Evolutionary conservation across 2,329 filamentous ascomycete species (phyloP).

Genomic region (Aspergillus brasiliensis): DNA sequence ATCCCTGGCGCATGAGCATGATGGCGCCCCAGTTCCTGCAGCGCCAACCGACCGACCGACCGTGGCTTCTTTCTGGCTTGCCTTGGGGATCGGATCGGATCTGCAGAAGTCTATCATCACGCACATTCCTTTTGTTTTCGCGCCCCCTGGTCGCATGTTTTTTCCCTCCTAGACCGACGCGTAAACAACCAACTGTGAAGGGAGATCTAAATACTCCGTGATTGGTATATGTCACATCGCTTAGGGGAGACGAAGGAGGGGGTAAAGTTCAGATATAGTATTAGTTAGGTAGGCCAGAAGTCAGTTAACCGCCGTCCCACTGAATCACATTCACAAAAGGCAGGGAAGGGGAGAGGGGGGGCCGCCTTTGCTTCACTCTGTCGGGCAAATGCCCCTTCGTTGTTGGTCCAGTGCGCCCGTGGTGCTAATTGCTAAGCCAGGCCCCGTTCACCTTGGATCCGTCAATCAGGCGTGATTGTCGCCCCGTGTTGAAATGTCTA

Average conservation of each 20-base stretch:
- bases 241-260: not conserved
- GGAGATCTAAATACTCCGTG: not conserved
- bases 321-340: conserved; percentile 13
- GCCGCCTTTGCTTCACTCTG: conserved; percentile 17
- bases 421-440: conserved; percentile 19
- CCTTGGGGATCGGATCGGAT: conserved; percentile 22
- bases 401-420: conserved; percentile 8
- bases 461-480: conserved; percentile 21
- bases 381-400: conserved; percentile 6
- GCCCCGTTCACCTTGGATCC: conserved; percentile 18
- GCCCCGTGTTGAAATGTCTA: conserved; percentile 21
- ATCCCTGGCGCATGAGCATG: conserved; percentile 23
- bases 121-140: not conserved
- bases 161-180: not conserved
- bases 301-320: conserved; percentile 24
- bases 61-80: not conserved
- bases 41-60: conserved; percentile 9
- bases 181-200: not conserved
- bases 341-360: conserved; percentile 3
- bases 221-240: conserved; percentile 11
- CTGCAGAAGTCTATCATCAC: conserved; percentile 4
- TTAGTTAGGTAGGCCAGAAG: not conserved
- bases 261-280: not conserved
- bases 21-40: conserved; percentile 35
- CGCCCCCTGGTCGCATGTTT: not conserved